These are phyloP conservation scores for Linum tenue DNA, from an alignment of 345 rosid species.

Conservation along the genomic window DNA sequence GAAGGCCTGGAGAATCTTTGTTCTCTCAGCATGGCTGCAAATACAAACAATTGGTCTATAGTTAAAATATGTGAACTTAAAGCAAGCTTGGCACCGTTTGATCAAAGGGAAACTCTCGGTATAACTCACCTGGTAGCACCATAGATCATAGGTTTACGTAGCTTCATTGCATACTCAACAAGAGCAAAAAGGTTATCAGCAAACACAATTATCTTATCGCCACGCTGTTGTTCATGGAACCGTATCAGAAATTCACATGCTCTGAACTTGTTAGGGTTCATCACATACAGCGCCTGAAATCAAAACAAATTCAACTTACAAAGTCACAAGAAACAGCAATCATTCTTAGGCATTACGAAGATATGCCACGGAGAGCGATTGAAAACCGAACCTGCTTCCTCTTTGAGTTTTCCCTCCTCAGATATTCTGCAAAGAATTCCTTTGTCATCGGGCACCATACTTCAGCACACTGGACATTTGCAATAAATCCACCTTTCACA, in stretches of 20 bases:
- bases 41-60: conserved; percentile 13
- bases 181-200: conserved; percentile 97
- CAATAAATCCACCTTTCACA: conserved; percentile 93
- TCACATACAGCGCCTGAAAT: conserved; percentile 88
- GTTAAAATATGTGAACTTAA: conserved; percentile 2
- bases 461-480: conserved; percentile 98
- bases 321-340: not conserved
- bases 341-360: not conserved
- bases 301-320: conserved; percentile 7
- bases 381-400: conserved; percentile 63
- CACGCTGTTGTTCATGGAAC: conserved; percentile 86
- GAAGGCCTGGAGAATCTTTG: conserved; percentile 83
- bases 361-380: not conserved
- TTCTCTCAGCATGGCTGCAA: conserved; percentile 87
- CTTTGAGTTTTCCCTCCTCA: conserved; percentile 89
- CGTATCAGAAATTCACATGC: conserved; percentile 91
- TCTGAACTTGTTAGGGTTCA: conserved; percentile 97
- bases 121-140: conserved; percentile 89
- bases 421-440: conserved; percentile 92
- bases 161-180: conserved; percentile 82
- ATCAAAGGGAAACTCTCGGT: conserved; percentile 4
- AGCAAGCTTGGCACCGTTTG: not conserved
- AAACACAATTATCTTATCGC: conserved; percentile 90
- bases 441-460: conserved; percentile 99
- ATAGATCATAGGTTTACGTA: conserved; percentile 93